Evolutionary conservation across 306 rosid genomes (phyloP).

Genomic region (Inga laurina): DNA sequence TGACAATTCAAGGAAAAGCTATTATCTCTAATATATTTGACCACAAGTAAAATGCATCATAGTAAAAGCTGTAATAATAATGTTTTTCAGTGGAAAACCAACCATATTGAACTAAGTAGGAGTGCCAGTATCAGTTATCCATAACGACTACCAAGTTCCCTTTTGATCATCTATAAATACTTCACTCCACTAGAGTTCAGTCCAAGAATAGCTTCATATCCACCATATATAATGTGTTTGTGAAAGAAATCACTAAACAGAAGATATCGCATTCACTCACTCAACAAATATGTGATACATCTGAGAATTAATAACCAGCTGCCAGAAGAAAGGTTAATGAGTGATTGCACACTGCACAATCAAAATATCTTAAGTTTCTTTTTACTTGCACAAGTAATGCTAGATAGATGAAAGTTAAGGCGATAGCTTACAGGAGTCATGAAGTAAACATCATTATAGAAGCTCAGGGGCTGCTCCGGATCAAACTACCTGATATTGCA

Average conservation of each 20-base stretch:
- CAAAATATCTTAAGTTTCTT: slow-evolving; percentile 13
- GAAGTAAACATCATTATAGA: slow-evolving; percentile 40
- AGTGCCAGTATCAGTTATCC: background rate
- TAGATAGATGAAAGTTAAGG: slow-evolving; percentile 28
- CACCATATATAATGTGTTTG: slow-evolving; percentile 2
- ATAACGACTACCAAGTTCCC: background rate
- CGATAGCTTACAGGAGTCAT: slow-evolving; percentile 38
- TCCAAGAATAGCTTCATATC: background rate
- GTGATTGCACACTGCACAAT: slow-evolving; percentile 1
- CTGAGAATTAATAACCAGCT: background rate
- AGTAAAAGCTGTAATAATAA: background rate
- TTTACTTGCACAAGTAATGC: slow-evolving; percentile 26
- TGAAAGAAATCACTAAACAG: background rate
- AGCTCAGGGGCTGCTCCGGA: slow-evolving; percentile 32
- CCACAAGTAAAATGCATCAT: background rate
- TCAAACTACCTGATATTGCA: slow-evolving; percentile 69
- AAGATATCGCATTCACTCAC: background rate
- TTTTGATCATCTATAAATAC: background rate
- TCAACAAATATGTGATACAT: slow-evolving; percentile 1
- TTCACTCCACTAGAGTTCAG: background rate
- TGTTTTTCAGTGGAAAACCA: background rate
- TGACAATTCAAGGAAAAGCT: background rate
- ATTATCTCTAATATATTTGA: background rate
- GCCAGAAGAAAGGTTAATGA: slow-evolving; percentile 14
- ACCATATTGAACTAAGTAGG: background rate